These are phyloP conservation scores for Chaetomium cochliodes DNA, from an alignment of 495 filamentous ascomycete species.

Conservation along the genomic window DNA sequence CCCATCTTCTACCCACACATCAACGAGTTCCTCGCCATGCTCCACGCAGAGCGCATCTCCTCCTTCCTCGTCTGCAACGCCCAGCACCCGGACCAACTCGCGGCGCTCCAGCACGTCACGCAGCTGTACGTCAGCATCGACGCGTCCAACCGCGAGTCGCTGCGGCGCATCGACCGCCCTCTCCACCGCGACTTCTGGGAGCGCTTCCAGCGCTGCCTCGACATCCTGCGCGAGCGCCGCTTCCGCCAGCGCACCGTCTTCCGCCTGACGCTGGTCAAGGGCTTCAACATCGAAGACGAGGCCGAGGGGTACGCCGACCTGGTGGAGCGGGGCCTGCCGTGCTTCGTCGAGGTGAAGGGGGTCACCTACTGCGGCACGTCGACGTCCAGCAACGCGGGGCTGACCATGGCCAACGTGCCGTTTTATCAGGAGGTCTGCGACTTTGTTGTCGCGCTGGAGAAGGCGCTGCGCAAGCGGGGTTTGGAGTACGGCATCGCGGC, in stretches of 20 bases:
- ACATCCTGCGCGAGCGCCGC: conserved; percentile 79
- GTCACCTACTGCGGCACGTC: conserved; percentile 95
- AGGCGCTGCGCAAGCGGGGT: conserved; percentile 63
- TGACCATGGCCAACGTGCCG: conserved; percentile 94
- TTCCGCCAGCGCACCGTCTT: conserved; percentile 88
- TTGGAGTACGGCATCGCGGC: conserved; percentile 86
- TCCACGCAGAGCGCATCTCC: conserved; percentile 83
- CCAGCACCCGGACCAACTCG: conserved; percentile 92
- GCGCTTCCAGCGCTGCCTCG: conserved; percentile 83
- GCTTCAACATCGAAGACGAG: conserved; percentile 94
- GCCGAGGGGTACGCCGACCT: conserved; percentile 86
- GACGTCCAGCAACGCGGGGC: conserved; percentile 71
- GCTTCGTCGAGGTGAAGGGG: conserved; percentile 92
- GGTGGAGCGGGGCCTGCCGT: conserved; percentile 77
- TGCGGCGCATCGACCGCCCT: conserved; percentile 84
- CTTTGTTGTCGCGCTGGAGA: conserved; percentile 73
- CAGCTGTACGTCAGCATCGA: conserved; percentile 96
- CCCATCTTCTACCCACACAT: conserved; percentile 98
- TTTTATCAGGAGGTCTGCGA: conserved; percentile 84
- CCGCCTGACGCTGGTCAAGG: conserved; percentile 89
- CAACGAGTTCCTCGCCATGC: conserved; percentile 78
- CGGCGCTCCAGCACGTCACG: conserved; percentile 75
- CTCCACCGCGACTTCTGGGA: conserved; percentile 98
- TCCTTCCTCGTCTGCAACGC: conserved; percentile 97
- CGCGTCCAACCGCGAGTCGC: conserved; percentile 82